Percentiles rank a stretch among this genome's conserved stretches.
These are phyloP conservation scores for Aspergillus texensis DNA, from an alignment of 2,329 filamentous ascomycete species.

Conservation along the genomic window DNA sequence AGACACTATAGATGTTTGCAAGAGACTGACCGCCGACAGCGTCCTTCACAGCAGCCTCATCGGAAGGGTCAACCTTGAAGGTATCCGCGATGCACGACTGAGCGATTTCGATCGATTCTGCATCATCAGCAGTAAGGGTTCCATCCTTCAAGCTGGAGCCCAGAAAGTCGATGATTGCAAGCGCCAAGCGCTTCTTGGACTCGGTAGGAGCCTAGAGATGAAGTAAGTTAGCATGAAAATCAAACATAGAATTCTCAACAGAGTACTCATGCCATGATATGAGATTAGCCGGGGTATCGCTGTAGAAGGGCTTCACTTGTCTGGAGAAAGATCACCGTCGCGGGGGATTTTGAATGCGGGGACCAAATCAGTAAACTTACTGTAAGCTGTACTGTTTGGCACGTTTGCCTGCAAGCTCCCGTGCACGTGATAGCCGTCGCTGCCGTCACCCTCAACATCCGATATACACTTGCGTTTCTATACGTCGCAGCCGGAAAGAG, in stretches of 20 bases:
- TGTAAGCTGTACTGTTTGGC: slow-evolving; percentile 16
- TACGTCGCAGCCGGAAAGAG: slow-evolving; percentile 8
- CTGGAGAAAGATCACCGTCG: slow-evolving; percentile 5
- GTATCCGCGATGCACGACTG: slow-evolving; percentile 91
- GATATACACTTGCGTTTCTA: background rate
- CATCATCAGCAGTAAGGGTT: slow-evolving; percentile 82
- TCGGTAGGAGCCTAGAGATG: slow-evolving; percentile 45
- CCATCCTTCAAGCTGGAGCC: slow-evolving; percentile 81
- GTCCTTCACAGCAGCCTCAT: slow-evolving; percentile 70
- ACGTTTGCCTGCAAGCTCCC: slow-evolving; percentile 15
- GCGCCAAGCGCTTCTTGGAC: slow-evolving; percentile 84
- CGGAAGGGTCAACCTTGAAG: slow-evolving; percentile 89
- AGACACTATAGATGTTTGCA: slow-evolving; percentile 88
- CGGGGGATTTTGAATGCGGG: slow-evolving; percentile 25
- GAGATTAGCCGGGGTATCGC: background rate
- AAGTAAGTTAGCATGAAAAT: background rate
- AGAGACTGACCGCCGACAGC: slow-evolving; percentile 87
- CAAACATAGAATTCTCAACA: background rate
- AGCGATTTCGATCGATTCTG: slow-evolving; percentile 91
- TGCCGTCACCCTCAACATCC: slow-evolving; percentile 6
- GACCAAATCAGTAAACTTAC: slow-evolving; percentile 10
- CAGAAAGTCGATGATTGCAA: slow-evolving; percentile 97
- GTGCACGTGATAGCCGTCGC: slow-evolving; percentile 21
- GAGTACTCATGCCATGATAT: slow-evolving; percentile 25
- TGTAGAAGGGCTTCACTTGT: background rate